Evolutionary conservation across 2,329 filamentous ascomycete species (phyloP), one percentile per base, ranked within the genome.

Genomic region (Pyrenochaeta sp.): DNA sequence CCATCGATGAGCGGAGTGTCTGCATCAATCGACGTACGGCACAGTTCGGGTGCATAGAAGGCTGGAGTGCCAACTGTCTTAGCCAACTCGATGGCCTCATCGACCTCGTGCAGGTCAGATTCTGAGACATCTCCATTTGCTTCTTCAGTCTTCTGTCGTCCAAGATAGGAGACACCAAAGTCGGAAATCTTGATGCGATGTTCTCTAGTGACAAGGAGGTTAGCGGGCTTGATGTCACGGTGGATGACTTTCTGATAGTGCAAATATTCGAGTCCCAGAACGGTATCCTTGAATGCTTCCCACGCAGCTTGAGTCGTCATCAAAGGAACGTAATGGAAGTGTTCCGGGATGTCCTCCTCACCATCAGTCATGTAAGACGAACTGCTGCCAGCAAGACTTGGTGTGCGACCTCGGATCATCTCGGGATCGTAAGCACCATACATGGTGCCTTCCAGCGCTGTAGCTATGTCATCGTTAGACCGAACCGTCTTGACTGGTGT

Each of bases 31-130:
- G 94, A 91, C 2, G 90, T 95, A 68, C 92, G 94, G 74, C 94
- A 99, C 24, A 99, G 80, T 70, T 99, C 94, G 3, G 94, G 94
- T 1, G 94, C 94, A 66, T 96, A 99, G 73, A 99, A 99, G 1
- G 93, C 94, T 5, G 94, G 94, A 0, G 94, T 99, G 38, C 94
- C 94, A 5, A 97, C 94, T 2, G 94, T 97, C 77, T 97, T 97
- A 48, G 94, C 93, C n/a, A 99, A 78, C 68, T 97, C 94, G 48
- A 96, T 84, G 51, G 96, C 92, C 67, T 96, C 90, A 59, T 96
- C 92, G 45, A 96, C 85, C 62, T 96, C 90, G 27, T 84, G 85
- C 8, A 89, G 88, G 68, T 96, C 92, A 1, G 87, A 89, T 66
- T 95, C 89, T 3, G 87, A 87, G 77, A 85, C 48, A 75, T 86